A percentile compares a stretch with the other conserved stretches of the same genome.
These are phyloP conservation scores for Cystobasidium tubakii DNA, from an alignment of 768 basidiomycete genomes.

Conservation along the genomic window DNA sequence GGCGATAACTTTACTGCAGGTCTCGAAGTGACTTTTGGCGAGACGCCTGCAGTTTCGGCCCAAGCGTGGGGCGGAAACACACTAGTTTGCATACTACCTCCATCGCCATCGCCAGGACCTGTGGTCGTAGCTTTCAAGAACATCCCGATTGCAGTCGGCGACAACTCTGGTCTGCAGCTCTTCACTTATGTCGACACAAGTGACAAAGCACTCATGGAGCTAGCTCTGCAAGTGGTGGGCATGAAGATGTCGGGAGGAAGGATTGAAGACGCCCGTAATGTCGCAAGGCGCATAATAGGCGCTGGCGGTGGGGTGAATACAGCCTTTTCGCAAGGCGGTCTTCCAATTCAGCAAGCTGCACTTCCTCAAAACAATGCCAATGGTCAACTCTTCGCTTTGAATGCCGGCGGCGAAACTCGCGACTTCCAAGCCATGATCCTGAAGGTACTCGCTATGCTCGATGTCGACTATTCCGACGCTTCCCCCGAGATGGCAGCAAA, in stretches of 20 bases:
- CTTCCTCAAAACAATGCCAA: neutral
- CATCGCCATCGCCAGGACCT: conserved; percentile 69
- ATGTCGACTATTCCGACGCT: conserved; percentile 56
- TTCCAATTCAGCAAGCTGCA: neutral
- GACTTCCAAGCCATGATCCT: conserved; percentile 71
- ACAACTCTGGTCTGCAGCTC: conserved; percentile 55
- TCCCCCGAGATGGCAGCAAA: conserved; percentile 51
- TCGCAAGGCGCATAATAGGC: conserved; percentile 83
- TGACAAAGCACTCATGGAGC: conserved; percentile 89
- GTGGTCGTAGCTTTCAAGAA: conserved; percentile 87
- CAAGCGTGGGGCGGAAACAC: conserved; percentile 90
- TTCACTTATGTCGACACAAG: conserved; percentile 90
- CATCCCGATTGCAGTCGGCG: conserved; percentile 50
- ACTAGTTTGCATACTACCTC: conserved; percentile 82
- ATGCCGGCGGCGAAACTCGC: conserved; percentile 41
- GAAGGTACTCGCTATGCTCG: conserved; percentile 72
- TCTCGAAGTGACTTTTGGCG: conserved; percentile 76
- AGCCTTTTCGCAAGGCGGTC: neutral
- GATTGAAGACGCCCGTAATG: conserved; percentile 84
- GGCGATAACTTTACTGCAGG: conserved; percentile 70
- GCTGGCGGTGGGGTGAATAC: conserved; percentile 42
- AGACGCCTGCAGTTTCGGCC: conserved; percentile 70
- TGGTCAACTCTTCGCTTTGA: conserved; percentile 21
- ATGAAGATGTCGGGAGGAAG: conserved; percentile 87
- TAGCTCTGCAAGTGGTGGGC: conserved; percentile 89